Base-by-base conservation (phyloP, 2,329 filamentous ascomycete species). In the Xylariomycetidae sp. region DNA sequence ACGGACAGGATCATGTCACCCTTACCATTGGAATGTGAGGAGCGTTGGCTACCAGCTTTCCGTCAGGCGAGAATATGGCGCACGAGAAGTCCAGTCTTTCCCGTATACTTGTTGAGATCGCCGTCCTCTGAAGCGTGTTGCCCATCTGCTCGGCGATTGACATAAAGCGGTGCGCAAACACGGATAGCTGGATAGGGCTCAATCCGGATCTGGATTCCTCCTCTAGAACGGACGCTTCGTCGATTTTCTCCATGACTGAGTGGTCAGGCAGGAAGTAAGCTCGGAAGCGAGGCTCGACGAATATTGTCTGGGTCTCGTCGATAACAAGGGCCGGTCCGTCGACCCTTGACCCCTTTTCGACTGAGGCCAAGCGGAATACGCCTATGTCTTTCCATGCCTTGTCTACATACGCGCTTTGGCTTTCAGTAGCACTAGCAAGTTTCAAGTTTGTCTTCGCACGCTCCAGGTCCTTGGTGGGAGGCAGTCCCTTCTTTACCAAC, bases 121-220 rank as follows among this genome's bases (percentile, higher is more conserved):
- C 80, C 0, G 83, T 88, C 61, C 88, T 88, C 50, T 88, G 82
- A n/a, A 90, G 59, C 4, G 82, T 81, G 32, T 81, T 70, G 0
- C 85, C 85, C 84, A 89, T 89, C 51, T 89, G 85, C 57, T 89
- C 85, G 0, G 85, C 85, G 41, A 89, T 86, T 3, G 80, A 78
- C 85, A 89, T 88, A 61, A 89, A 89, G 3, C 85, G 72, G 55
- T 89, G 83, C 0, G 79, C 82, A 49, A 90, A 89, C 38, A 89
- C 82, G 45, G 77, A 83, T 2, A 90, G 68, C 57, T 85, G 72
- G 45, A 89, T 82, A 0, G 83, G 84, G 50, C 88, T 80, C 0
- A 87, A 77, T 17, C 45, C 42, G 78, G 85, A 34, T 78, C 68
- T 38, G 79, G 74, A 25, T 80, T 33, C 59, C 40, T 80, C 57